Evolutionary conservation across 805 yeast genomes (phyloP), one percentile per base, ranked within the genome.

Genomic region (Schizosaccharomyces japonicus): DNA sequence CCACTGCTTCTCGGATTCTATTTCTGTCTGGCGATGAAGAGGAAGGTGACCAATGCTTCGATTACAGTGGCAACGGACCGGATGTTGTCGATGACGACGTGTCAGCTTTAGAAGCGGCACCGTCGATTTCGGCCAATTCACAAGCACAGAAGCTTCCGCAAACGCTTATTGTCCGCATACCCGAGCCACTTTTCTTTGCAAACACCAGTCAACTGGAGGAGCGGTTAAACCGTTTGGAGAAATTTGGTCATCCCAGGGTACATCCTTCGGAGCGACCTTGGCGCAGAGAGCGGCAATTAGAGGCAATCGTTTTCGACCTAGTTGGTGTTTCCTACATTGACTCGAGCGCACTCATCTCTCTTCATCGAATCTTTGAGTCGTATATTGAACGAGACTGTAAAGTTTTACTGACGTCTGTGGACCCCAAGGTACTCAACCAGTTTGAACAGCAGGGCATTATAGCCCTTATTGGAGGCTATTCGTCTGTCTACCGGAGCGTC

Each of bases 171-270:
- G 78, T 84, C 32, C 78, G 77, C 52, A 72, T 84, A 39, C 84
- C 94, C 0, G 95, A 84, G 57, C 94, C 95, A 1, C 65, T 84
- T 50, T 81, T 85, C 4, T 84, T 84, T 60, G 82, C 93, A 34
- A 84, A 85, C 59, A 70, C 85, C 5, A 78, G 78, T 26, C 92
- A 81, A 54, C 64, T 84, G 51, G 74, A 78, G 51, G 66, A 71
- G 49, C 66, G 87, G 32, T 63, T 84, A 50, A 64, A 68, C 39
- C 65, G 94, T 40, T 63, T 84, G 27, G 94, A 84, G 57, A 63
- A 71, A 48, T 81, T 80, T 55, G 92, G 94, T 0, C 42, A 45
- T 29, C 47, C 47, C 1, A 19, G 33, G 3, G 33, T 31, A 13
- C 47, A 45, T 23, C 47, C 47, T 13, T 21, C 36, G 13, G 39